Base-by-base conservation (phyloP, 164 flowering plant genomes). In the Berberis thunbergii region DNA sequence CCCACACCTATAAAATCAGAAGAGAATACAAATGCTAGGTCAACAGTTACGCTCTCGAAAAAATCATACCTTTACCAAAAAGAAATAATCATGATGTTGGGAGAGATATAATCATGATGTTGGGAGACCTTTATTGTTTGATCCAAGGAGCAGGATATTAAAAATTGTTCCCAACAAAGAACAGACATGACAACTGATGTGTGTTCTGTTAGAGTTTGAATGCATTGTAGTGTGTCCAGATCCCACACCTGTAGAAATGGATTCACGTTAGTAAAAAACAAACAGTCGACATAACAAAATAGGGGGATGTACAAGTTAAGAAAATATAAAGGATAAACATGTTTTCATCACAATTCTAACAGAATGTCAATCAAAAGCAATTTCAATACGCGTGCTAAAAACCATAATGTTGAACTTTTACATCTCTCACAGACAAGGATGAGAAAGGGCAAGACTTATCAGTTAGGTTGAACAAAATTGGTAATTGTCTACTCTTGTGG, bases 121-220 rank as follows among this genome's bases (percentile, higher is more conserved):
- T 26, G 26, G 26, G 26, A 49, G 56, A 88, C 98, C 98, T 91
- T 94, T 53, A 94, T 74, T 49, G 97, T 89, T 72, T 78, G 64
- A 73, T 95, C 99, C 75, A 95, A 70, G 4, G 99, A 95, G 73
- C 92, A 83, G 39, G 97, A 87, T 54, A 95, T 66, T 52, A 95
- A 85, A 69, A 87, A 91, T 62, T 87, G 91, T 52, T 95, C 96
- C 97, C 99, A 91, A 69, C 96, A 94, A 45, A 94, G 82, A 70
- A 94, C 79, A 63, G 96, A 91, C 96, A 83, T 95, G 44, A 95
- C 97, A 60, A 84, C 97, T 40, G 85, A 75, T 7, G 80, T 83
- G 67, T 91, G 99, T 7, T 85, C 90, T 9, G 81, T 74, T 61
- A 95, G 67, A 49, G 84, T 88, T 67, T 95, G 96, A 54, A 89